Base-by-base conservation (phyloP, 257 asterid genomes). In the Anisodus acutangulus region DNA sequence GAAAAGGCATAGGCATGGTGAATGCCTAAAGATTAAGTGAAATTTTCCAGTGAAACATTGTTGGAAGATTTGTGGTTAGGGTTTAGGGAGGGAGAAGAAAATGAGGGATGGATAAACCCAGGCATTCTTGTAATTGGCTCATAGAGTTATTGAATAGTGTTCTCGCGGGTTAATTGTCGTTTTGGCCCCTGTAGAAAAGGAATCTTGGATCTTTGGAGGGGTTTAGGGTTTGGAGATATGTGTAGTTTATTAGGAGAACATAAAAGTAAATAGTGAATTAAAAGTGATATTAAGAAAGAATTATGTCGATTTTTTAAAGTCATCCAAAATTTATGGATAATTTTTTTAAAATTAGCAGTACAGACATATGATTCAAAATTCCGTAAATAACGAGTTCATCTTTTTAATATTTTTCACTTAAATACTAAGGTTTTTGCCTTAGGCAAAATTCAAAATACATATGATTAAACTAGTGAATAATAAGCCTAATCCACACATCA, bases 21-120 rank as follows among this genome's bases (percentile, higher is more conserved):
- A 41, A 47, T 79, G 68, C 68, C 68, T 62, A 62, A n/a, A 49
- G 35, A 45, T 43, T 16, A 5, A 22, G 55, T 31, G 17, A 67
- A 67, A 16, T 22, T 3, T 13, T 78, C 13, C 53, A 68, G 64
- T 39, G 66, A 35, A 66, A 51, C 85, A 82, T 51, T 12, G 22
- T 41, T 26, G 80, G 22, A 53, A 8, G 57, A n/a, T 54, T 35
- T 68, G 86, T 84, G 86, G 89, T 88, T 90, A 90, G 97, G 98
- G 94, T 94, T 91, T 89, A 58, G 88, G 87, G 78, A 84, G 35
- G 47, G 85, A 49, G 70, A 70, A 80, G 59, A 74, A 15, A 64
- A 26, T 64, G 71, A 26, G 13, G 68, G 26, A 31, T 71, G 82
- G 39, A 12, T 31, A 31, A 31, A 31, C 35, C 35, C 35, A 31